phyloP scores from a whole-genome alignment of 2,329 filamentous ascomycete genomes.

The Fusarium solani-melongenae region DNA sequence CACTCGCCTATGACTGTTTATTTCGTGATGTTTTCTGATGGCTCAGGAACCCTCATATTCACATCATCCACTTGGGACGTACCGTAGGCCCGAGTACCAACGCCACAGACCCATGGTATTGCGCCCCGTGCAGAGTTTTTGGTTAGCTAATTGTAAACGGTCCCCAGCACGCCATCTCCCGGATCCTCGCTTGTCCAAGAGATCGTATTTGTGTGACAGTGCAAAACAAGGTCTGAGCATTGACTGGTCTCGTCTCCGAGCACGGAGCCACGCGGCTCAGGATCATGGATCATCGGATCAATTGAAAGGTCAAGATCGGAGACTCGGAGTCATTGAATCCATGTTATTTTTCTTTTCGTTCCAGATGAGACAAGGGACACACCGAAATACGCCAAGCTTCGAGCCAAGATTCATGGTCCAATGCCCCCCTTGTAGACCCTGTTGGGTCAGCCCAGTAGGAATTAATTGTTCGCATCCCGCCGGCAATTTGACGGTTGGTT shows the following conservation, averaged over 20 bases:
- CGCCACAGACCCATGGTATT: not conserved
- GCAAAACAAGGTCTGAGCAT: not conserved
- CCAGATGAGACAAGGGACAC: not conserved
- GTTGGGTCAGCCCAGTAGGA: not conserved
- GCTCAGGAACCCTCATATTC: not conserved
- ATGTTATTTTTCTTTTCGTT: not conserved
- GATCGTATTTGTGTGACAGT: not conserved
- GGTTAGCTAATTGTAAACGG: not conserved
- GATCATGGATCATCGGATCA: not conserved
- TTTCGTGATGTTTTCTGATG: conserved; percentile 9
- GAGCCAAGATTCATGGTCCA: not conserved
- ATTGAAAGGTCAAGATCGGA: not conserved
- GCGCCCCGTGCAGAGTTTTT: not conserved
- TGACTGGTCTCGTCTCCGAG: not conserved
- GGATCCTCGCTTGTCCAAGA: not conserved
- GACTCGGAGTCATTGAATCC: not conserved
- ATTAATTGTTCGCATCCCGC: not conserved
- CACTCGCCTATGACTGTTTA: conserved; percentile 8
- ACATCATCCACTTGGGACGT: not conserved
- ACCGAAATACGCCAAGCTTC: not conserved
- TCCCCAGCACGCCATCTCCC: not conserved
- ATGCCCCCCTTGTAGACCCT: not conserved
- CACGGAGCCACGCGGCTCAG: not conserved
- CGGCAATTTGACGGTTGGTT: not conserved
- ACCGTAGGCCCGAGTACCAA: not conserved